Evolutionary conservation across 2,329 filamentous ascomycete species (phyloP).

Genomic region (Ceratocystis colombiana): DNA sequence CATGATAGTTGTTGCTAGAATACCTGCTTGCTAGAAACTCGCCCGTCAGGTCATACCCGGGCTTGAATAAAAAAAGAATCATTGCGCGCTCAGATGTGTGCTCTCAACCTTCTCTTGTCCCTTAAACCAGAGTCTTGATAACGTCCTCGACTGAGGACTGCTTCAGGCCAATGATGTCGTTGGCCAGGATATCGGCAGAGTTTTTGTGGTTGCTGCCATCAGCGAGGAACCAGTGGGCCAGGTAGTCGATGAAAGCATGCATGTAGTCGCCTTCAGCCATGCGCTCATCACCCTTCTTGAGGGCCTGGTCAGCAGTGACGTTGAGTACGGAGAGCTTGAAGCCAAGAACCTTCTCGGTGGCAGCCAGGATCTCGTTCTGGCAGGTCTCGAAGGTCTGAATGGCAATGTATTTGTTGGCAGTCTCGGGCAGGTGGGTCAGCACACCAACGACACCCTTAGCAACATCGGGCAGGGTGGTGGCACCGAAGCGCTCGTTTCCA

Average conservation of each 20-base stretch:
- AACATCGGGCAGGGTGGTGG: constrained; percentile 40
- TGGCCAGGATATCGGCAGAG: constrained; percentile 3
- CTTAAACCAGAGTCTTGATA: constrained; percentile 15
- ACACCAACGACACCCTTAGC: constrained; percentile 42
- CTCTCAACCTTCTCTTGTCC: background rate
- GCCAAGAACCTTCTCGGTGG: constrained; percentile 42
- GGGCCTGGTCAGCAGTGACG: constrained; percentile 25
- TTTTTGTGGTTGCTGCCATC: constrained; percentile 18
- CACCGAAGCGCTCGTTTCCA: constrained; percentile 40
- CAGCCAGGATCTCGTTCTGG: constrained; percentile 38
- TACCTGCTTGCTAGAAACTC: constrained; percentile 11
- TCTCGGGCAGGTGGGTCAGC: constrained; percentile 41
- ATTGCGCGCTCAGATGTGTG: background rate
- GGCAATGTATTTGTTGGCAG: constrained; percentile 42
- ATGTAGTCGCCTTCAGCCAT: constrained; percentile 29
- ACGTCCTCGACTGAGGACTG: constrained; percentile 7
- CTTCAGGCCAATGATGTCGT: constrained; percentile 20
- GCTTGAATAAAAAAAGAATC: background rate
- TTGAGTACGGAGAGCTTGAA: background rate
- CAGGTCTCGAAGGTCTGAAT: constrained; percentile 38
- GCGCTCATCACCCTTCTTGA: constrained; percentile 33
- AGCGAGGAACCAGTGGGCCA: constrained; percentile 13
- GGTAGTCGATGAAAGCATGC: constrained; percentile 18
- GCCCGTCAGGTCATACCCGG: background rate
- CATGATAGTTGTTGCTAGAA: background rate